These are phyloP conservation scores for Myxozyma mucilagina DNA, from an alignment of 805 yeast genomes.

Conservation along the genomic window DNA sequence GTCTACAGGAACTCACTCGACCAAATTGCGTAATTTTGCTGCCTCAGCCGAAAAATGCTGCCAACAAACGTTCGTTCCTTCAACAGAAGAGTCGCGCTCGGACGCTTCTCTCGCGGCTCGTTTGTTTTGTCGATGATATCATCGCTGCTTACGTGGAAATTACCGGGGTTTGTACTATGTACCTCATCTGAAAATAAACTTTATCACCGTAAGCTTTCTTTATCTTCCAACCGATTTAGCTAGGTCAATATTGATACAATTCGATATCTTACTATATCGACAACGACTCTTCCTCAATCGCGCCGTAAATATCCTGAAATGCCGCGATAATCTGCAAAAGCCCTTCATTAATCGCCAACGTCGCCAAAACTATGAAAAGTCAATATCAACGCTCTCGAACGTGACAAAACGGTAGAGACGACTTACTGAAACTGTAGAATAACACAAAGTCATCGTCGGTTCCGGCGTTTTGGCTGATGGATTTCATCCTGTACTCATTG, in stretches of 20 bases:
- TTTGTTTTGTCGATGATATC: no score
- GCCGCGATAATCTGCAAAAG: conserved; percentile 56
- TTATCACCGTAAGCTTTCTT: no score
- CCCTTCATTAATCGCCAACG: conserved; percentile 65
- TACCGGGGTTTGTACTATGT: no score
- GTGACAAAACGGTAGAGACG: not conserved
- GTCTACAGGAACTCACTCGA: no score
- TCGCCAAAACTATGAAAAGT: conserved; percentile 51
- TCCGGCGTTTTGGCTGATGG: conserved; percentile 39
- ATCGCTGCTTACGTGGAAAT: no score
- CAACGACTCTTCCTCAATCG: conserved; percentile 62
- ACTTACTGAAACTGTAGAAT: conserved; percentile 61
- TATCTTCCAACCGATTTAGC: not conserved
- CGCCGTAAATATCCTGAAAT: conserved; percentile 63
- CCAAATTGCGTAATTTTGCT: no score
- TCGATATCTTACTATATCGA: conserved; percentile 41
- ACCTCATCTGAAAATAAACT: no score
- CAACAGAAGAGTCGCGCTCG: no score
- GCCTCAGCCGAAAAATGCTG: no score
- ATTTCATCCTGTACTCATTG: conserved; percentile 54
- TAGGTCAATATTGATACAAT: not conserved
- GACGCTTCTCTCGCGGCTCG: no score
- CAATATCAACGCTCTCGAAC: not conserved
- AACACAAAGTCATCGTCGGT: conserved; percentile 74
- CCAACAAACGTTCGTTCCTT: no score